Base-by-base conservation (phyloP, 2,329 filamentous ascomycete genomes). In the Scopulariopsis brevicaulis region DNA sequence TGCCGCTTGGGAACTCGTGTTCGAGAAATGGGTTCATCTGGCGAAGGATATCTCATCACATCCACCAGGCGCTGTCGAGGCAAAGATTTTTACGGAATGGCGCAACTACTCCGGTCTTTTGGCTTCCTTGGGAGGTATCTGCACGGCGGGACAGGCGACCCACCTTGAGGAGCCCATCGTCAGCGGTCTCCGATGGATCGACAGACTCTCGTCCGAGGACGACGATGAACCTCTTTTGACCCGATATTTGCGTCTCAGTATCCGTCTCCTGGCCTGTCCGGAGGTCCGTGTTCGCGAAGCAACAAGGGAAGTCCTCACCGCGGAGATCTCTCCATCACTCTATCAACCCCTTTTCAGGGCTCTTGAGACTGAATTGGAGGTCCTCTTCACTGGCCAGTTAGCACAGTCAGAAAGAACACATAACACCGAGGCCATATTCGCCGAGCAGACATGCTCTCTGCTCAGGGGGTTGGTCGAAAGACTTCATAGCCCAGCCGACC, bases 81-180 rank as follows among this genome's bases (percentile, higher is more conserved):
- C 86, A 61, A 77, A 70, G 60, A 73, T 74, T 3, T 69, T 86
- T 15, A 76, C 79, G 1, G 83, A 87, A 64, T 88, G 85, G 85
- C 78, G 85, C 43, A 88, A 87, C 62, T 79, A 83, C 63, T 86
- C 84, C 1, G 85, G 85, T 0, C 86, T 88, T 62, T 73, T 88
- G 12, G 84, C 84, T 5, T 86, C 85, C 0, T 70, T 87, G 5
- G 84, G 83, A 15, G 84, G 85, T 2, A 79, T 84, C 57, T 88
- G 85, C 66, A 81, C 81, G 10, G 79, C 84, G 2, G 79, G 83
- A 59, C 80, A 83, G 65, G 73, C 78, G 54, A 72, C 77, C 56
- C 71, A 77, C 12, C 66, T 82, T 5, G 84, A 86, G 54, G 84
- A 87, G 57, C 74, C 81, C 18, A 71, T 77, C 18, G 70, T 82